phyloP scores from a whole-genome alignment of 768 basidiomycete genomes.

The Rhodotorula taiwanensis region DNA sequence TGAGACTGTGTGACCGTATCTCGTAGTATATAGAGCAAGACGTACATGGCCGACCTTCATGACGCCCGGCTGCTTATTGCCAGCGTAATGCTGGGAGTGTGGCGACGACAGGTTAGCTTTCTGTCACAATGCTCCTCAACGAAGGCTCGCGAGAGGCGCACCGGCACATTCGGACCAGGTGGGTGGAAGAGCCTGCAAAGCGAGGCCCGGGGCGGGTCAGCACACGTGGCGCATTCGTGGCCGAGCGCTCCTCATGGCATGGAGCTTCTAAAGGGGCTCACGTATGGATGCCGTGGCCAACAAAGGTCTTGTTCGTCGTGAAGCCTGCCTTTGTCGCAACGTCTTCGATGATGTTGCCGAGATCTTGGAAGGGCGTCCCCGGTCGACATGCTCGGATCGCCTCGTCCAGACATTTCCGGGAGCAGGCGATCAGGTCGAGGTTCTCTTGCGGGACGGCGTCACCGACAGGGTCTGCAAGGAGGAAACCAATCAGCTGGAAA shows the following conservation, averaged over 20 bases:
- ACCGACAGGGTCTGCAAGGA: conserved; percentile 42
- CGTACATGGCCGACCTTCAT: conserved; percentile 28
- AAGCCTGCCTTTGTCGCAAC: conserved; percentile 75
- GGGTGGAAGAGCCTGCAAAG: background rate
- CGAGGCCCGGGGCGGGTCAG: no score
- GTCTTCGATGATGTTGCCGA: conserved; percentile 81
- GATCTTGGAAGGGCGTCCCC: conserved; percentile 77
- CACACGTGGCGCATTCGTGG: no score
- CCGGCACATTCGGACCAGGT: conserved; percentile 37
- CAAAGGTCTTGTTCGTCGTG: conserved; percentile 68
- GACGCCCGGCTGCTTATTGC: conserved; percentile 24
- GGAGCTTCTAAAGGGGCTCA: no score
- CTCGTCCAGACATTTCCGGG: conserved; percentile 76
- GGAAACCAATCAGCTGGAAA: background rate
- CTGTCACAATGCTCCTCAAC: no score
- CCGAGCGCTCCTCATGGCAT: no score
- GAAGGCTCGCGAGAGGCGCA: conserved; percentile 4
- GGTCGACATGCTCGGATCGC: conserved; percentile 91
- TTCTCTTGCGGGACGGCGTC: conserved; percentile 61
- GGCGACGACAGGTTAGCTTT: background rate
- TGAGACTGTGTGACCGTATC: background rate
- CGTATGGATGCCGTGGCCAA: conserved; percentile 41
- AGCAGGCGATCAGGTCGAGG: conserved; percentile 68
- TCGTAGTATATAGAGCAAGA: no score
- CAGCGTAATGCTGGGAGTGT: conserved; percentile 32